Base-by-base conservation (phyloP, 1,284 basidiomycete species). In the Marasmius sp. region DNA sequence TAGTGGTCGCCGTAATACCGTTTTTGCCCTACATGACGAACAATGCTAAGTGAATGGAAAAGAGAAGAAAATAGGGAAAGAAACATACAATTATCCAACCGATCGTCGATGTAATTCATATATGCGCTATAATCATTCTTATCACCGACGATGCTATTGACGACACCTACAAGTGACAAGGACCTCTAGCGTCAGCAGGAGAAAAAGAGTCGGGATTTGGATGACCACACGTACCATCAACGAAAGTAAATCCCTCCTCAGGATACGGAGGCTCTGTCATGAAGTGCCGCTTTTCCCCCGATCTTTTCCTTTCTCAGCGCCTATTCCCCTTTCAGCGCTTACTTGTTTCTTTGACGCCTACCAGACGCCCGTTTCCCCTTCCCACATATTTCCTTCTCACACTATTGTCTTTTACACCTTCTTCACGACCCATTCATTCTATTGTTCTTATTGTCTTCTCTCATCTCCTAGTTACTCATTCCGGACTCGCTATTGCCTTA, bases 241-340 rank as follows among this genome's bases (percentile, higher is more conserved):
- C 34, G 61, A 69, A 72, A 0, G 61, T 65, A 50, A 70, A 71
- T 6, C 71, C 69, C 22, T 55, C 58, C 11, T 65, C 62, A 2
- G 70, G 71, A 51, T 64, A 72, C 3, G 69, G 69, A 1, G n/a
- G n/a, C n/a, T n/a, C n/a, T n/a, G n/a, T n/a, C n/a, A n/a, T n/a
- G n/a, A n/a, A n/a, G n/a, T n/a, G n/a, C n/a, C n/a, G n/a, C n/a
- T n/a, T n/a, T n/a, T n/a, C n/a, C n/a, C n/a, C n/a, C n/a, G n/a
- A n/a, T n/a, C n/a, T n/a, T n/a, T n/a, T n/a, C n/a, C n/a, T n/a
- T n/a, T n/a, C n/a, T n/a, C n/a, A n/a, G n/a, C n/a, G n/a, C n/a
- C n/a, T n/a, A n/a, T n/a, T n/a, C n/a, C n/a, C n/a, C n/a, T n/a
- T n/a, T n/a, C n/a, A n/a, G n/a, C n/a, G n/a, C n/a, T n/a, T n/a